These are phyloP conservation scores for Teunomyces lycoperdinae DNA, from an alignment of 805 yeast species.

Conservation along the genomic window DNA sequence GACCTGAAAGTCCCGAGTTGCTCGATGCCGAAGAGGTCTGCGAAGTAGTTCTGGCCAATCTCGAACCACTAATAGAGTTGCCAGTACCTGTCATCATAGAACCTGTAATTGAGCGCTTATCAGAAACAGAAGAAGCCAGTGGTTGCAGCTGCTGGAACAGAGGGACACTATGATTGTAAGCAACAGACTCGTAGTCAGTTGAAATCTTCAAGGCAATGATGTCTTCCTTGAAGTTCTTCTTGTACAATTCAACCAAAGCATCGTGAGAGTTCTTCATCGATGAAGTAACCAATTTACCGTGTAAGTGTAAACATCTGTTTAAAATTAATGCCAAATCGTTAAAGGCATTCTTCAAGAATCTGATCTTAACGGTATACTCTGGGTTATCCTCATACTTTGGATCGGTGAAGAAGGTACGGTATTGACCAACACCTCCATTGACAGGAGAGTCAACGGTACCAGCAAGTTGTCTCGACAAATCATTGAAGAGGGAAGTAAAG, in stretches of 20 bases:
- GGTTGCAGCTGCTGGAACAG: slow-evolving; percentile 14
- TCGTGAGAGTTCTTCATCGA: slow-evolving; percentile 62
- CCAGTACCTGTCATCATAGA: slow-evolving; percentile 10
- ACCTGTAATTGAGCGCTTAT: slow-evolving; percentile 20
- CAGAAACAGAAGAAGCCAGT: slow-evolving; percentile 8
- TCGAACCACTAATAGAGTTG: slow-evolving; percentile 16
- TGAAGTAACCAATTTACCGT: slow-evolving; percentile 59
- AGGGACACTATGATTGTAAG: slow-evolving; percentile 22
- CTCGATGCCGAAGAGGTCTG: slow-evolving; percentile 22
- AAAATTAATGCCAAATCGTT: slow-evolving; percentile 66
- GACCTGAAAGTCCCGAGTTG: slow-evolving; percentile 26
- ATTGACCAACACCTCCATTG: slow-evolving; percentile 88
- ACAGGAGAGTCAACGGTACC: slow-evolving; percentile 93
- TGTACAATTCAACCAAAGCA: slow-evolving; percentile 60
- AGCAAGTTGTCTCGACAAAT: slow-evolving; percentile 65
- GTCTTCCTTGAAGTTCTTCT: slow-evolving; percentile 66
- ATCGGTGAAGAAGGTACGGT: slow-evolving; percentile 61
- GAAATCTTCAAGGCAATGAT: slow-evolving; percentile 43
- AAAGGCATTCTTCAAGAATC: slow-evolving; percentile 51
- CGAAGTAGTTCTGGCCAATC: slow-evolving; percentile 21
- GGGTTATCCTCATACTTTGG: slow-evolving; percentile 31
- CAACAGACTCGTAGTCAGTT: slow-evolving; percentile 29
- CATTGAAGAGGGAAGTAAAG: slow-evolving; percentile 50
- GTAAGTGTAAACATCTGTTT: slow-evolving; percentile 63
- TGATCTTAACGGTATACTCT: slow-evolving; percentile 27